Evolutionary conservation across 129 eudicot genomes (phyloP), one percentile per base, ranked within the genome.

Genomic region (Saposhnikovia divaricata): DNA sequence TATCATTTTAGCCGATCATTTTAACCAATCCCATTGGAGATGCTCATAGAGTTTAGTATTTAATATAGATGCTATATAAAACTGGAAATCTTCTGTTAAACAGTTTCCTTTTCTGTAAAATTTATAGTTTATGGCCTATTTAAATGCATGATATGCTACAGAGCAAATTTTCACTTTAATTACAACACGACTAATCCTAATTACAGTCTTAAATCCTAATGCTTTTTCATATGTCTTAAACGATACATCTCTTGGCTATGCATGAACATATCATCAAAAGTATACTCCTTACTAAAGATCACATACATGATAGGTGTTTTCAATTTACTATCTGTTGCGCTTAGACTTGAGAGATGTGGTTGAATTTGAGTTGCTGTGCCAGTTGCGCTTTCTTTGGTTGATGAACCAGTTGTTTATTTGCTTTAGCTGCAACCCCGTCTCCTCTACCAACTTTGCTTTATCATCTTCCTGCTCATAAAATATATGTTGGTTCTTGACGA

Each of bases 401-500:
- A 94, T 94, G 85, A 94, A 94, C 98, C 98, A 92, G 47, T 92
- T 92, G 89, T 95, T 95, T 45, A 95, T 95, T 80, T 95, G 98
- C 89, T 95, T 95, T 65, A 95, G 88, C 91, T 95, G 97, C 81
- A 95, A 78, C 42, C 98, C 98, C 3, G 98, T 95, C 68, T 92
- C 93, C 85, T 95, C 98, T 77, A 95, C 98, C 21, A 95, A 93
- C 71, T 90, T 95, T 25, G 96, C 97, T 89, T 95, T 95, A 47
- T 95, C 98, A n/a, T 92, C 98, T 80, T 95, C 98, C 98, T 95
- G 87, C 82, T 42, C 34, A 40, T 39, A 8, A 18, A 38, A 18
- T 6, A 72, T 9, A 65, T 1, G 71, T 65, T 27, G 71, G 71
- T 65, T 39, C 71, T 40, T 31, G 28, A 27, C 0, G n/a, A 39